These are phyloP conservation scores for Hyaloscypha bicolor DNA, from an alignment of 495 filamentous ascomycete genomes.

Conservation along the genomic window DNA sequence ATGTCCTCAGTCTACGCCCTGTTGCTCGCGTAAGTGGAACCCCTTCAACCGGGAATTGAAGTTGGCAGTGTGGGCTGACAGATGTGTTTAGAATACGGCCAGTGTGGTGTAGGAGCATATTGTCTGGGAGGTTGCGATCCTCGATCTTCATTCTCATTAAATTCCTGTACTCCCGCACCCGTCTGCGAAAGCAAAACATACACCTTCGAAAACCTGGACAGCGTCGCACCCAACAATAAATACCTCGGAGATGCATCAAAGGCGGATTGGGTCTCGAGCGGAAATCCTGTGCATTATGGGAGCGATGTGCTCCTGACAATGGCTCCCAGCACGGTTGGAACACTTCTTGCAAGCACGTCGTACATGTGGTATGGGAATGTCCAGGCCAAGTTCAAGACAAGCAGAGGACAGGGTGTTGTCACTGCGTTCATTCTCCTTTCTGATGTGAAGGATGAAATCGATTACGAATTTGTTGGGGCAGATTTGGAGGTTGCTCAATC, in stretches of 20 bases:
- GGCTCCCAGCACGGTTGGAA: slow-evolving; percentile 77
- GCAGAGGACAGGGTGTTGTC: slow-evolving; percentile 83
- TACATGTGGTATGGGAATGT: slow-evolving; percentile 99
- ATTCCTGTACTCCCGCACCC: slow-evolving; percentile 86
- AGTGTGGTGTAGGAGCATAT: slow-evolving; percentile 92
- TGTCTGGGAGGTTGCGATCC: slow-evolving; percentile 96
- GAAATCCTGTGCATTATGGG: slow-evolving; percentile 64
- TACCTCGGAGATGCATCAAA: slow-evolving; percentile 82
- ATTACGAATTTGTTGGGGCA: slow-evolving; percentile 90
- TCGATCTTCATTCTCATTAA: slow-evolving; percentile 73
- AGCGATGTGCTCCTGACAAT: slow-evolving; percentile 81
- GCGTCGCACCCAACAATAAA: slow-evolving; percentile 66
- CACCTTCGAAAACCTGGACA: slow-evolving; percentile 69
- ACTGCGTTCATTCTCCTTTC: slow-evolving; percentile 93
- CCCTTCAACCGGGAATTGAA: slow-evolving; percentile 27
- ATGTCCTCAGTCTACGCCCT: slow-evolving; percentile 78
- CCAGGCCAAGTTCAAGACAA: slow-evolving; percentile 82
- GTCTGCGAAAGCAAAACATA: slow-evolving; percentile 75
- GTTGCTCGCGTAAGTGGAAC: slow-evolving; percentile 83
- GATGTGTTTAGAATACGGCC: slow-evolving; percentile 73
- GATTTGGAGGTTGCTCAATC: slow-evolving; percentile 80
- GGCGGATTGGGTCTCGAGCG: slow-evolving; percentile 87
- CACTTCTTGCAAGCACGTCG: slow-evolving; percentile 81
- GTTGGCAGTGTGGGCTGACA: slow-evolving; percentile 26
- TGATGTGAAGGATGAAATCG: slow-evolving; percentile 97